Percentiles rank a stretch among this genome's conserved stretches.
Evolutionary conservation across 2,329 filamentous ascomycete genomes (phyloP).

Genomic region (Scedosporium dehoogii): DNA sequence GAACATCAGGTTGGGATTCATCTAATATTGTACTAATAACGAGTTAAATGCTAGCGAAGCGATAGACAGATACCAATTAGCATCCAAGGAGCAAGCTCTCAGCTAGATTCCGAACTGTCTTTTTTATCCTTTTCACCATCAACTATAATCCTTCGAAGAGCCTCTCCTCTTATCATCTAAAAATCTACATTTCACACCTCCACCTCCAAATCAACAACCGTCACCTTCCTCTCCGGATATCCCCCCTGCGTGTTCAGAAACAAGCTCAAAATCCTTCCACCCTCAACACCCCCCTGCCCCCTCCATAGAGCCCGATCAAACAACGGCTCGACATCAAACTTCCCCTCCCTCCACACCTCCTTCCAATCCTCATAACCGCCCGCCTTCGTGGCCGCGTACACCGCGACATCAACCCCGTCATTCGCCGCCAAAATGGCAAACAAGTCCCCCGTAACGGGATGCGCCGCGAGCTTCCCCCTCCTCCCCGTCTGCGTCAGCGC

Average conservation of each 20-base stretch:
- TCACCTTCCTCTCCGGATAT: slow-evolving; percentile 7
- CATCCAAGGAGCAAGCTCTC: not conserved
- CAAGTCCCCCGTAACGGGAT: slow-evolving; percentile 9
- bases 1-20: not conserved
- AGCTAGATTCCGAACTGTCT: too few species aligned
- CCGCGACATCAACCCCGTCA: slow-evolving; percentile 6
- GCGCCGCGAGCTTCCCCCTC: slow-evolving; percentile 12
- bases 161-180: too few species aligned
- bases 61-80: not conserved
- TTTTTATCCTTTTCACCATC: too few species aligned
- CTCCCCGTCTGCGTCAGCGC: slow-evolving; percentile 9
- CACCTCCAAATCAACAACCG: slow-evolving; percentile 6
- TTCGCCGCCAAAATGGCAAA: slow-evolving; percentile 12
- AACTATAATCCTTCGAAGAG: too few species aligned
- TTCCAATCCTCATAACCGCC: slow-evolving; percentile 9
- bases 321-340: slow-evolving; percentile 10
- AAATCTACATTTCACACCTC: not conserved
- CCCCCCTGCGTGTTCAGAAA: slow-evolving; percentile 7
- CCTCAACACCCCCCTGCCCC: slow-evolving; percentile 2
- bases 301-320: slow-evolving; percentile 10
- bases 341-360: slow-evolving; percentile 6
- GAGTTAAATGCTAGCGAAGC: not conserved
- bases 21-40: not conserved
- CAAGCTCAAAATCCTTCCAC: slow-evolving; percentile 7
- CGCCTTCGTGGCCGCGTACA: slow-evolving; percentile 9